These are phyloP conservation scores for Nemophila menziesii DNA, from an alignment of 257 asterid genomes.

Conservation along the genomic window DNA sequence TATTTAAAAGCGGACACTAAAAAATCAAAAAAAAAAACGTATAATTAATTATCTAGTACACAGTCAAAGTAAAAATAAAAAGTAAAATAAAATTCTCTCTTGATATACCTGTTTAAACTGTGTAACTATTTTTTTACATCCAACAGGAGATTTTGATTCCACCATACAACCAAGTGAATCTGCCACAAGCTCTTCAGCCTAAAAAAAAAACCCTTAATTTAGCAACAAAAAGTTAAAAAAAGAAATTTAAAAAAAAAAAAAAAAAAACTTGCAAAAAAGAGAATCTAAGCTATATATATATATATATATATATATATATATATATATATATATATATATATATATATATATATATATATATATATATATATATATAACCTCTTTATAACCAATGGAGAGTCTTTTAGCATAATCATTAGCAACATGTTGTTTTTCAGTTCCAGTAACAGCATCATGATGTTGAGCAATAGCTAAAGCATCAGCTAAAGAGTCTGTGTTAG, in stretches of 20 bases:
- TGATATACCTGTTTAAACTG: slow-evolving; percentile 67
- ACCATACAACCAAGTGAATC: slow-evolving; percentile 67
- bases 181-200: slow-evolving; percentile 74
- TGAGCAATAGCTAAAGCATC: slow-evolving; percentile 86
- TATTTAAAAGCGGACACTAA: slow-evolving; percentile 86
- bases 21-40: slow-evolving; percentile 9
- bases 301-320: too few species aligned
- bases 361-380: too few species aligned
- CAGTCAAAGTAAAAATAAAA: slow-evolving; percentile 4
- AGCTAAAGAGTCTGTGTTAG: slow-evolving; percentile 61
- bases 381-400: slow-evolving; percentile 76
- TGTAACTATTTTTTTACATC: slow-evolving; percentile 32
- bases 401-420: slow-evolving; percentile 95
- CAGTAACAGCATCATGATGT: slow-evolving; percentile 95
- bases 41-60: not conserved
- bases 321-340: too few species aligned
- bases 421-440: slow-evolving; percentile 90
- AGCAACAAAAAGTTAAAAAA: slow-evolving; percentile 6
- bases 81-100: not conserved
- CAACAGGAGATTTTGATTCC: slow-evolving; percentile 33
- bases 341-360: too few species aligned
- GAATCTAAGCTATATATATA: not conserved
- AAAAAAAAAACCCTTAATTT: slow-evolving; percentile 18
- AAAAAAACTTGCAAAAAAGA: not conserved
- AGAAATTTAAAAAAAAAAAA: too few species aligned